Evolutionary conservation across 371 early-diverging fungal genomes (phyloP).

Genomic region (Saksenaea oblongispora): DNA sequence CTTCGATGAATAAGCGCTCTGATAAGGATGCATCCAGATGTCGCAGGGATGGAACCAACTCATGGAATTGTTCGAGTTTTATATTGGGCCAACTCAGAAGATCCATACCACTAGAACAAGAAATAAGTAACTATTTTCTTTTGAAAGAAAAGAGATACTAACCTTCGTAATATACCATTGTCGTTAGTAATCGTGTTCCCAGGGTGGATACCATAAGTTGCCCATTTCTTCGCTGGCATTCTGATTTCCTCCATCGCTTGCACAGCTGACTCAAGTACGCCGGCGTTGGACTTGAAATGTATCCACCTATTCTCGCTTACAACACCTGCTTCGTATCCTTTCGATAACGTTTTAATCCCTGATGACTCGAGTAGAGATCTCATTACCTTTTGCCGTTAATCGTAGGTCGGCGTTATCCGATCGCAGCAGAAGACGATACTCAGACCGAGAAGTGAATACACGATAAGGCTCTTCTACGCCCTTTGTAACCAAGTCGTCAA

Average conservation of each 20-base stretch:
- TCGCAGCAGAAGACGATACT: slow-evolving; percentile 75
- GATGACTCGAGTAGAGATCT: neutral
- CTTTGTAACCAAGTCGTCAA: slow-evolving; percentile 83
- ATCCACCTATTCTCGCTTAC: slow-evolving; percentile 53
- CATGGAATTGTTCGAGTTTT: slow-evolving; percentile 44
- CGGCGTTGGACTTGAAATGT: slow-evolving; percentile 33
- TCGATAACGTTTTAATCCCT: neutral
- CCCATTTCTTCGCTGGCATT: slow-evolving; percentile 58
- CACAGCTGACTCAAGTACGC: slow-evolving; percentile 40
- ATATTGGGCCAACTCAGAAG: slow-evolving; percentile 52
- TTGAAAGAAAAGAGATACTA: neutral
- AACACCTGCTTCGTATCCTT: slow-evolving; percentile 57
- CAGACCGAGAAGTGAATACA: slow-evolving; percentile 84
- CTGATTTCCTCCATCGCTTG: slow-evolving; percentile 36
- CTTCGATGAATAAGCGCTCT: slow-evolving; percentile 59
- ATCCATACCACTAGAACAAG: slow-evolving; percentile 51
- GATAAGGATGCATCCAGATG: slow-evolving; percentile 42
- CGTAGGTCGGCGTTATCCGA: slow-evolving; percentile 85
- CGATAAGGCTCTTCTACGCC: slow-evolving; percentile 89
- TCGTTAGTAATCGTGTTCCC: slow-evolving; percentile 27
- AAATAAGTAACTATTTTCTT: neutral
- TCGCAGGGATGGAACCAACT: slow-evolving; percentile 48
- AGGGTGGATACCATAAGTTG: slow-evolving; percentile 43
- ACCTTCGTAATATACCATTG: slow-evolving; percentile 61
- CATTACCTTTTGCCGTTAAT: slow-evolving; percentile 65